These are phyloP conservation scores for Mortierella sp. DNA, from an alignment of 371 early-diverging fungal species.

Conservation along the genomic window DNA sequence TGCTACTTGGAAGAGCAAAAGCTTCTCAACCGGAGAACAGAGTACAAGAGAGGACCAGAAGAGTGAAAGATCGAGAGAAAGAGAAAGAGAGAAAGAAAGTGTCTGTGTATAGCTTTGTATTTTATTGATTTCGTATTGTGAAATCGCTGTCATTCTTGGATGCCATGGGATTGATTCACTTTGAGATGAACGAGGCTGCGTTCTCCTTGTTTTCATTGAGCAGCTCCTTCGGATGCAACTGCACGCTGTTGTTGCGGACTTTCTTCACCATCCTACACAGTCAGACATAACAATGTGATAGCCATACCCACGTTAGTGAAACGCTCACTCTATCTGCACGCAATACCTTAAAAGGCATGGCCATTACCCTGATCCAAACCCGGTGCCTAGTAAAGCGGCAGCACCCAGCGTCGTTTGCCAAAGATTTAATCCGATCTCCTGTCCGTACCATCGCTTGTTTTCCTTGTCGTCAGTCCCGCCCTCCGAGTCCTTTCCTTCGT, in stretches of 20 bases:
- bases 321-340: too few species aligned
- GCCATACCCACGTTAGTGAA: too few species aligned
- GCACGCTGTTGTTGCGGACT: constrained; percentile 32
- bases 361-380: constrained; percentile 51
- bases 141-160: neutral
- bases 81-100: too few species aligned
- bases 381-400: constrained; percentile 46
- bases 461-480: constrained; percentile 40
- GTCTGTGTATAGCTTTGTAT: too few species aligned
- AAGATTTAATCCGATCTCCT: constrained; percentile 48
- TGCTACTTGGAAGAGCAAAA: too few species aligned
- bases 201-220: constrained; percentile 25
- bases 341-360: neutral
- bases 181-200: neutral
- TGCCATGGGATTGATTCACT: neutral
- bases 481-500: constrained; percentile 7
- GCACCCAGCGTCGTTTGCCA: constrained; percentile 54
- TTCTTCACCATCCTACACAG: constrained; percentile 44
- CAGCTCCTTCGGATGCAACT: constrained; percentile 43
- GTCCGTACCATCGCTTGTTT: constrained; percentile 53
- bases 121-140: neutral
- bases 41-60: too few species aligned
- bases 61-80: too few species aligned
- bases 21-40: too few species aligned
- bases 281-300: neutral